Conservation (phyloP, 371 early-diverging fungal genomes). For the Vittaforma corneae region DNA sequence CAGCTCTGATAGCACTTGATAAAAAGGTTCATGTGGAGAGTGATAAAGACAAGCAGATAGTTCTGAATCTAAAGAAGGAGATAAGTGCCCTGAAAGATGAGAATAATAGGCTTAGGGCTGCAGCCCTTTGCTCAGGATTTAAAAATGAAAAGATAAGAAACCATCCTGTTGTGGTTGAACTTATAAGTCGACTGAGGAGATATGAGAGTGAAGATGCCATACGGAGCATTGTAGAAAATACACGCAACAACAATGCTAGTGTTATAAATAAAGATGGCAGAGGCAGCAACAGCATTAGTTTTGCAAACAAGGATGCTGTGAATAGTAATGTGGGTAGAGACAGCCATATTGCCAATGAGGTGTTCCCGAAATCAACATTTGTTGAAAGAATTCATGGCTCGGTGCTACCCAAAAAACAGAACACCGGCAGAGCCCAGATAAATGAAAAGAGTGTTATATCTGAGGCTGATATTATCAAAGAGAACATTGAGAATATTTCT, state of each 20-base stretch:
- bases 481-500: no score
- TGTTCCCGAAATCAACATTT: background rate
- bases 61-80: constrained; percentile 46
- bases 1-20: constrained; percentile 43
- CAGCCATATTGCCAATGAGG: background rate
- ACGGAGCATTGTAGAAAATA: background rate
- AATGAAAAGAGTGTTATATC: no score
- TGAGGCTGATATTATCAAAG: no score
- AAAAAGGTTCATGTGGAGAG: constrained; percentile 16
- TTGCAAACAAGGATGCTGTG: background rate
- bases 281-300: background rate
- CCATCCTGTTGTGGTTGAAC: background rate
- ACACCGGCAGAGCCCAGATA: background rate
- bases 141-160: background rate
- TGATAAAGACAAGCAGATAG: constrained; percentile 4
- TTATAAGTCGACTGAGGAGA: background rate
- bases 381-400: background rate
- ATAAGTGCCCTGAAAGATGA: constrained; percentile 39
- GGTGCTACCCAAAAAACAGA: background rate
- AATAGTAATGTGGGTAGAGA: background rate
- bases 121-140: background rate
- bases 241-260: background rate
- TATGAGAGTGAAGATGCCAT: background rate
- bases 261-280: background rate
- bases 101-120: background rate